phyloP scores from a whole-genome alignment of 148 eudicot species.

The Persicaria tinctoria region DNA sequence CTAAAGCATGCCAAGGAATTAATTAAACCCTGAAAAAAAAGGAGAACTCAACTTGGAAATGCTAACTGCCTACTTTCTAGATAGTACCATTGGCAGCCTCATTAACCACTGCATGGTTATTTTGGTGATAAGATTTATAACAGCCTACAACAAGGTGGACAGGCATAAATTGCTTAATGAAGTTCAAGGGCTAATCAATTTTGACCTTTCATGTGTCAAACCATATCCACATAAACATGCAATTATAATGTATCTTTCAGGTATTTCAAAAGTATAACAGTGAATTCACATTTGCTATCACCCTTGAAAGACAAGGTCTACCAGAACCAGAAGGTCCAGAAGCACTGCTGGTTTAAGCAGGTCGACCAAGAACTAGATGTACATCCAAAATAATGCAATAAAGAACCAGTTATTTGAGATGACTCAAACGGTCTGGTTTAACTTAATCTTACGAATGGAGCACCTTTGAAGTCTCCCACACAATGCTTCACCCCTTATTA shows the following conservation, averaged over 20 bases:
- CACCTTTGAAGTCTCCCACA: no score
- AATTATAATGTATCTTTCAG: background rate
- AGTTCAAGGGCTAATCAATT: background rate
- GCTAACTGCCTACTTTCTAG: background rate
- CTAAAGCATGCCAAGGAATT: slow-evolving; percentile 28
- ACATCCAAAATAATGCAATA: background rate
- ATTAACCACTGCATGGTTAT: background rate
- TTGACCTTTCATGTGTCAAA: background rate
- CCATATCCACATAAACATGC: background rate
- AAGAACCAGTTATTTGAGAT: slow-evolving; percentile 1
- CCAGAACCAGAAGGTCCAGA: background rate
- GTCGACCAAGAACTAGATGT: background rate
- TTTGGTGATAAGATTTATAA: background rate
- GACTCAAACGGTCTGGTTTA: background rate
- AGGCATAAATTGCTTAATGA: background rate
- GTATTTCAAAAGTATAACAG: background rate
- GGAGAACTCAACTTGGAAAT: background rate
- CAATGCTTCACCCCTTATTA: no score
- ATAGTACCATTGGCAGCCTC: background rate
- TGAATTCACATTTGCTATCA: background rate
- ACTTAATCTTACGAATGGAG: background rate
- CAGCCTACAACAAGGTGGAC: background rate
- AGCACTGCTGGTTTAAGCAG: background rate
- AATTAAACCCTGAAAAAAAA: background rate
- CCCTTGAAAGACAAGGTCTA: background rate